phyloP scores from a whole-genome alignment of 441 rosid species.

The Hura crepitans region DNA sequence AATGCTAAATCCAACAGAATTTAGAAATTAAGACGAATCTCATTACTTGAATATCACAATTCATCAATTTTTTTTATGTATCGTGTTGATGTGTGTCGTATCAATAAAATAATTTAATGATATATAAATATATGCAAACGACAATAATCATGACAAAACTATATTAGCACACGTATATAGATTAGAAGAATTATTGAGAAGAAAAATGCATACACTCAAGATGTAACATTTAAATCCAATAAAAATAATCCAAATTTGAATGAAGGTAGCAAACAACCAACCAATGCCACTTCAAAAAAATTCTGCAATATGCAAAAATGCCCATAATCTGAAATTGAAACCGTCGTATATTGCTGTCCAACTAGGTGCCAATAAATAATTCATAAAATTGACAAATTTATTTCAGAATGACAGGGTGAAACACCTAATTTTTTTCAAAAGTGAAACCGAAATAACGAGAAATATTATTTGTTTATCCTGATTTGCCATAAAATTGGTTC shows the following conservation, averaged over 20 bases:
- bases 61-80: too few relatives aligned
- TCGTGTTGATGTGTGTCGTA: too few relatives aligned
- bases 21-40: too few relatives aligned
- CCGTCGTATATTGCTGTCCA: not conserved
- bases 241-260: constrained; percentile 3
- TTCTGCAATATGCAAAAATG: not conserved
- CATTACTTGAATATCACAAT: too few relatives aligned
- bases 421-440: too few relatives aligned
- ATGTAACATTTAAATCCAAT: not conserved
- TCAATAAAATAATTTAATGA: too few relatives aligned
- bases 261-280: not conserved
- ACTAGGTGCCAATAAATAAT: constrained; percentile 3
- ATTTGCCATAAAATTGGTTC: too few relatives aligned
- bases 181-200: constrained; percentile 6
- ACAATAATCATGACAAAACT: constrained; percentile 2
- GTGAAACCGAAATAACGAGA: too few relatives aligned
- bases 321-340: not conserved
- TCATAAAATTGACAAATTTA: too few relatives aligned
- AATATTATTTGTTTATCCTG: too few relatives aligned
- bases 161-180: not conserved
- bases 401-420: too few relatives aligned
- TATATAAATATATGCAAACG: not conserved
- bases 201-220: not conserved
- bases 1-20: too few relatives aligned
- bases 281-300: not conserved